phyloP scores from a whole-genome alignment of 495 filamentous ascomycete species.

The Neurospora cerealis region DNA sequence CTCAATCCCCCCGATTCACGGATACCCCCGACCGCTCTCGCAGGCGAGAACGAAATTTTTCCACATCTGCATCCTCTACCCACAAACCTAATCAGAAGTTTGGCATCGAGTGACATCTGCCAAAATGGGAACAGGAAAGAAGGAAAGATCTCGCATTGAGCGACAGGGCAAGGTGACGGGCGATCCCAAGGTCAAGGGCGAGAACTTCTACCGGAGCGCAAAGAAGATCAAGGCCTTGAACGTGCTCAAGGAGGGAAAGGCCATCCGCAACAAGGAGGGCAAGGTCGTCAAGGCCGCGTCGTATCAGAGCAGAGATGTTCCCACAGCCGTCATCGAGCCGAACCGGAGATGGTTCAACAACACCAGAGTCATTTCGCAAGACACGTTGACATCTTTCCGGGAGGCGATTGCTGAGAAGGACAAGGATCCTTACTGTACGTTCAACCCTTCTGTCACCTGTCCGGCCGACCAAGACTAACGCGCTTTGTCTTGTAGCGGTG shows the following conservation, averaged over 20 bases:
- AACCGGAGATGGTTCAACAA: constrained; percentile 70
- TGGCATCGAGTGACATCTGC: constrained; percentile 9
- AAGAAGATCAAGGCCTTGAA: constrained; percentile 83
- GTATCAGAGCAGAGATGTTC: constrained; percentile 63
- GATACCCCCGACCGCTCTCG: not conserved
- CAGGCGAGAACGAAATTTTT: not conserved
- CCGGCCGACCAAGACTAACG: not conserved
- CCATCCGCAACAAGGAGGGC: constrained; percentile 64
- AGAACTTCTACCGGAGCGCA: constrained; percentile 50
- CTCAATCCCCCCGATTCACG: not conserved
- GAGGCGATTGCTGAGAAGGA: constrained; percentile 86
- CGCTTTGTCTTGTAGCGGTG: constrained; percentile 38
- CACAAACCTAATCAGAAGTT: not conserved
- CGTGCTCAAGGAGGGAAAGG: constrained; percentile 72
- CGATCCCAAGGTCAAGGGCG: constrained; percentile 89
- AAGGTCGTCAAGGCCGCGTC: constrained; percentile 69
- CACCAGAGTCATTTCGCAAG: constrained; percentile 51
- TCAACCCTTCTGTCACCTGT: not conserved
- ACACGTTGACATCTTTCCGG: constrained; percentile 65
- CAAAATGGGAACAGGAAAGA: constrained; percentile 84
- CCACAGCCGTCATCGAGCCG: constrained; percentile 83
- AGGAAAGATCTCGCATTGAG: constrained; percentile 69
- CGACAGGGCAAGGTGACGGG: constrained; percentile 71
- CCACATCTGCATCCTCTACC: not conserved
- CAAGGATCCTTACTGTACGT: constrained; percentile 64